A percentile compares a stretch with the other conserved stretches of the same genome.
These are phyloP conservation scores for Amanita rubescens DNA, from an alignment of 768 basidiomycete species.

Conservation along the genomic window DNA sequence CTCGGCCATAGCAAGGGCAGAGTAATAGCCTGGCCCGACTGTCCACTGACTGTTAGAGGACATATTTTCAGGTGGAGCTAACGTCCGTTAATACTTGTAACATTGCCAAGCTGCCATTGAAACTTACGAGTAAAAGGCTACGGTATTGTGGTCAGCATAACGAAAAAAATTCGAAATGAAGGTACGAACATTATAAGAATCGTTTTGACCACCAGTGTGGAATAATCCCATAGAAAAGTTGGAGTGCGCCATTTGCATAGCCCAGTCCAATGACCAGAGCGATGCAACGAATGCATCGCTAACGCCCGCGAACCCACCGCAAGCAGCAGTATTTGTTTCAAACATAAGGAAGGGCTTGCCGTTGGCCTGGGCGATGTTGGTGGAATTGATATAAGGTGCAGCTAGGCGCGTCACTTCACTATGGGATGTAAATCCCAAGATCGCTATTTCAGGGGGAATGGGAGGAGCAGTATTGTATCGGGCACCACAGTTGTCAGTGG, in stretches of 20 bases:
- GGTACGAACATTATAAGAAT: constrained; percentile 50
- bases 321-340: constrained; percentile 64
- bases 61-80: constrained; percentile 50
- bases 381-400: constrained; percentile 42
- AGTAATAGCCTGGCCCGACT: constrained; percentile 70
- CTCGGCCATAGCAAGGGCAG: constrained; percentile 64
- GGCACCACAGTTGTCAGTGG: constrained; percentile 53
- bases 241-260: constrained; percentile 50
- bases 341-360: constrained; percentile 56
- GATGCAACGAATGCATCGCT: constrained; percentile 57
- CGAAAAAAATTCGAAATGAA: constrained; percentile 11
- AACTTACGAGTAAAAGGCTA: constrained; percentile 49
- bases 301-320: constrained; percentile 61
- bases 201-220: constrained; percentile 62
- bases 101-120: not conserved
- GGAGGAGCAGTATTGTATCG: constrained; percentile 34
- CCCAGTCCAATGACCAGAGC: constrained; percentile 61
- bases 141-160: constrained; percentile 28
- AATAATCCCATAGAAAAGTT: constrained; percentile 50
- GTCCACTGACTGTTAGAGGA: constrained; percentile 64
- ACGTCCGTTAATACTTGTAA: constrained; percentile 28
- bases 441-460: constrained; percentile 38
- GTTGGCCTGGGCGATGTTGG: constrained; percentile 33
- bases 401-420: constrained; percentile 41
- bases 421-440: constrained; percentile 56